Conservation (phyloP, 2,329 filamentous ascomycete genomes). For the Fusarium hostae region DNA sequence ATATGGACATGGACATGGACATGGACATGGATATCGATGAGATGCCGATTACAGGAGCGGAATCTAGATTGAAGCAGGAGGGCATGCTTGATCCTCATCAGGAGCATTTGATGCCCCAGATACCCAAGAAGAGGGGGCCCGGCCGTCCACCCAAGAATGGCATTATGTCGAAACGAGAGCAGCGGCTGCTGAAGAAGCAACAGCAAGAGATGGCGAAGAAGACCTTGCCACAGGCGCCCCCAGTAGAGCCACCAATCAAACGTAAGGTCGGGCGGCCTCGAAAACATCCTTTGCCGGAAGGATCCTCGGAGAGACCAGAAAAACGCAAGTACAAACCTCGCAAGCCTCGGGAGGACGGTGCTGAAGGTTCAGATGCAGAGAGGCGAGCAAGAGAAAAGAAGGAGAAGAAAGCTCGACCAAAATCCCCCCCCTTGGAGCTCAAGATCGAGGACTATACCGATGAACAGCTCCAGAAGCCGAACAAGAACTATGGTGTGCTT, state of each 20-base stretch:
- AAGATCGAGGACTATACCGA: constrained; percentile 65
- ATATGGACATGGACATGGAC: constrained; percentile 34
- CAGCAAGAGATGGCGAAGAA: constrained; percentile 62
- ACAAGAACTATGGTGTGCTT: constrained; percentile 70
- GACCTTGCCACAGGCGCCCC: constrained; percentile 59
- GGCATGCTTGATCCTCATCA: constrained; percentile 49
- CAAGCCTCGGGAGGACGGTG: constrained; percentile 66
- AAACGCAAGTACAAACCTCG: constrained; percentile 75
- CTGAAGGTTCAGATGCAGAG: constrained; percentile 67
- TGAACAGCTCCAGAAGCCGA: constrained; percentile 69
- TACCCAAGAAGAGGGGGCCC: constrained; percentile 77
- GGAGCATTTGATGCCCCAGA: constrained; percentile 50
- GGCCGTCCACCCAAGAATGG: constrained; percentile 86
- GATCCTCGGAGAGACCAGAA: constrained; percentile 64
- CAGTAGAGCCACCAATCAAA: constrained; percentile 65
- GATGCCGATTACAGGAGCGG: constrained; percentile 38
- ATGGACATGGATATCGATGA: constrained; percentile 41
- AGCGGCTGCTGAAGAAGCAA: constrained; percentile 70
- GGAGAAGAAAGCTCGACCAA: constrained; percentile 67
- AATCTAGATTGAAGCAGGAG: constrained; percentile 46
- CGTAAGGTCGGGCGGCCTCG: constrained; percentile 73
- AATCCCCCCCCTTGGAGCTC: constrained; percentile 69
- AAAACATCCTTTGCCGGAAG: constrained; percentile 70
- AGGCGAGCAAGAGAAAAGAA: constrained; percentile 67
- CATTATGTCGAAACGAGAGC: constrained; percentile 82